Evolutionary conservation across 2,329 filamentous ascomycete genomes (phyloP), one percentile per base, ranked within the genome.

Genomic region (Fusarium papillatum): DNA sequence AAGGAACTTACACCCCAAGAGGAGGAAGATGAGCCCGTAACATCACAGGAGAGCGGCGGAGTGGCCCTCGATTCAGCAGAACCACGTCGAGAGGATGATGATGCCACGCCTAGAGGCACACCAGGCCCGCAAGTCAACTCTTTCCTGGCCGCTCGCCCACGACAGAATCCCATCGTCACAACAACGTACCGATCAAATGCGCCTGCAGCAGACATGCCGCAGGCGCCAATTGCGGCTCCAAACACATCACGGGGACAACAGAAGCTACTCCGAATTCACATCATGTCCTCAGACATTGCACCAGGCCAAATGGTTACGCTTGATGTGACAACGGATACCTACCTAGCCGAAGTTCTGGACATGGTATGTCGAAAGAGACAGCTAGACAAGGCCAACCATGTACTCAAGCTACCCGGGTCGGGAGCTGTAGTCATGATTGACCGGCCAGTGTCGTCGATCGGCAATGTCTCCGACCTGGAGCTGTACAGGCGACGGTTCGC

Each of bases 271-370:
- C 91, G 90, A 17, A 90, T 96, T 61, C 93, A 95, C 81, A 94
- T 95, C 76, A 87, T 91, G 83, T 92, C 91, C 7, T 89, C 92
- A 0, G 93, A 95, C 80, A 87, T 91, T 8, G 89, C 93, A 11
- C 91, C 94, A 59, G 93, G 93, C n/a, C 93, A 93, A 79, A 91
- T 92, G 85, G 90, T 95, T 29, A 93, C 92, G 2, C 86, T 96
- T 22, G 92, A 94, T 73, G 94, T 95, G 57, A 96, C 93, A 0
- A 95, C 94, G 0, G 94, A 96, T 77, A 96, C 93, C 36, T 97
- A 96, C 81, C 90, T 97, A 55, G 94, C 93, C 53, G 94, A 97
- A 82, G 91, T 97, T 34, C 91, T 96, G 64, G 94, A 96, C 80
- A 88, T 92, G 75, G 93, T 95, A 4, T 97, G 95, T 82, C 90